A percentile compares a stretch with the other conserved stretches of the same genome.
These are phyloP conservation scores for Pythium pyrilobum DNA, from an alignment of 352 stramenopile species.

Conservation along the genomic window DNA sequence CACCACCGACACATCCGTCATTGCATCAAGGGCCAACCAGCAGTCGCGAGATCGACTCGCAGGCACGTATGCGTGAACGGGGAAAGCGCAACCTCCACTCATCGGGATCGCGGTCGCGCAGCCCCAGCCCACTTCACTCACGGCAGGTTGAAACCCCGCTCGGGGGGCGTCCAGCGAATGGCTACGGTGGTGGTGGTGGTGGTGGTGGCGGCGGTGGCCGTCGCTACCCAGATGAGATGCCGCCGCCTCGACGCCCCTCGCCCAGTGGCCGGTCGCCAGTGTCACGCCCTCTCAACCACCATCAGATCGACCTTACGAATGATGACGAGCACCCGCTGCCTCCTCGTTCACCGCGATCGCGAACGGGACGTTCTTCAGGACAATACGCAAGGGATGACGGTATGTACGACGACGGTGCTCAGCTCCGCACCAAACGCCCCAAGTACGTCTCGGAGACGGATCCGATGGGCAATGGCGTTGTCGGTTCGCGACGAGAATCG, in stretches of 20 bases:
- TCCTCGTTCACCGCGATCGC: slow-evolving; percentile 8
- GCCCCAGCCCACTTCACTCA: slow-evolving; percentile 12
- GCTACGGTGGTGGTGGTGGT: neutral
- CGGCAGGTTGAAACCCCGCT: neutral
- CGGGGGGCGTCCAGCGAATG: neutral
- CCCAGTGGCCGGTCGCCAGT: neutral
- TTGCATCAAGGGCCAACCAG: neutral
- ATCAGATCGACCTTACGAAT: slow-evolving; percentile 10
- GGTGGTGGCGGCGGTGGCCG: neutral
- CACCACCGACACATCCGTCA: neutral
- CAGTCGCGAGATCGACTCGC: neutral
- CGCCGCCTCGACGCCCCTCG: neutral
- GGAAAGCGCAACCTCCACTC: neutral
- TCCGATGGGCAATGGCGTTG: neutral
- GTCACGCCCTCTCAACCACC: neutral
- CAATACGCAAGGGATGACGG: neutral
- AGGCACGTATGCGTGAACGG: neutral
- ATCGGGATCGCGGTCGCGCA: slow-evolving; percentile 10
- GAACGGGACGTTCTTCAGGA: neutral
- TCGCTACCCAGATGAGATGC: neutral
- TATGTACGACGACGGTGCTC: slow-evolving; percentile 4
- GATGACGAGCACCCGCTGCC: slow-evolving; percentile 2
- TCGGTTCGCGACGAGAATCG: neutral
- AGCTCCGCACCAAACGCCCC: slow-evolving; percentile 10
- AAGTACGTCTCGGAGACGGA: slow-evolving; percentile 8